Evolutionary conservation across 352 stramenopile genomes (phyloP), one percentile per base, ranked within the genome.

Genomic region (Phytophthora citricola): DNA sequence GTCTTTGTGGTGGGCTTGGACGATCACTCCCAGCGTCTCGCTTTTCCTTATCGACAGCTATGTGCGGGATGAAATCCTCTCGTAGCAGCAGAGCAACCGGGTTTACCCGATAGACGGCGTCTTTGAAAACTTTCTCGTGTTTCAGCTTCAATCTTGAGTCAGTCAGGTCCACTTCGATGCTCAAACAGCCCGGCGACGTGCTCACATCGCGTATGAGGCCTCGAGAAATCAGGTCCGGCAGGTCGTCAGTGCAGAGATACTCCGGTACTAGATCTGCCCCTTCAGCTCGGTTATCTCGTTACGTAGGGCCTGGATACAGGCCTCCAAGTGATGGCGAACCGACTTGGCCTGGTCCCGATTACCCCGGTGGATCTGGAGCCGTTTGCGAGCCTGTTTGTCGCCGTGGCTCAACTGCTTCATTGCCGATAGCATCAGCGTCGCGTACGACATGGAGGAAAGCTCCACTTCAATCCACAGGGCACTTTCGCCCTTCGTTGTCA

Each of bases 401-500:
- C 41, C 24, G 45, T 27, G 66, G 4, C 71, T 22, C 0, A 89
- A 44, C 39, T 89, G 73, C 29, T 51, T 67, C 22, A 87, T 15
- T 0, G 70, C 69, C 15, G 73, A 71, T 0, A 63, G 20, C 1
- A 76, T 22, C 27, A 83, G 43, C 0, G 79, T 59, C 5, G 55
- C 50, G 7, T 73, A 75, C 1, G 39, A 74, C 15, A 70, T 48
- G 2, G 51, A 57, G 5, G 58, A 58, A 14, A 91, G 15, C 14
- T 80, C 68, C 14, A 89, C 61, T 22, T 90, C 78, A 0, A 91
- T 62, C 71, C 75, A 89, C 45, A 80, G 36, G 10, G 63, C 36
- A 10, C 63, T 58, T 4, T 54, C 26, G 0, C 73, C 67, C 5
- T 71, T 24, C 1, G 56, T 65, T 34, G 83, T 63, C 0, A 53